phyloP scores from a whole-genome alignment of 2,329 filamentous ascomycete species.

The Macrophomina pseudophaseolina region DNA sequence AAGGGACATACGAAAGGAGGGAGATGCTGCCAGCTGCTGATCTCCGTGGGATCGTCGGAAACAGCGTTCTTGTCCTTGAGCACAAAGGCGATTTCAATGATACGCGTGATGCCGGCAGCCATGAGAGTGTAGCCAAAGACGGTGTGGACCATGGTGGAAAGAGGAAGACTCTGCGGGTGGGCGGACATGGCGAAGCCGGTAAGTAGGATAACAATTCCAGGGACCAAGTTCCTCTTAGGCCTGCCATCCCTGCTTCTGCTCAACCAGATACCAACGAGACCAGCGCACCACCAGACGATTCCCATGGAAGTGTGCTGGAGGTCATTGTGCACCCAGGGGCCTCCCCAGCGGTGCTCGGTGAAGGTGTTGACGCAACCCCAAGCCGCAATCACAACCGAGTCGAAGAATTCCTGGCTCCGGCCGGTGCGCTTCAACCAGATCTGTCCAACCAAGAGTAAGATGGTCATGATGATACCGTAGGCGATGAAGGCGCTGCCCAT shows the following conservation, averaged over 20 bases:
- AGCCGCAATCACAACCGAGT: constrained; percentile 84
- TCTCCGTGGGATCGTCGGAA: constrained; percentile 69
- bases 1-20: constrained; percentile 68
- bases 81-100: constrained; percentile 91
- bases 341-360: constrained; percentile 94
- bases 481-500: constrained; percentile 97
- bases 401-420: constrained; percentile 95
- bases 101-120: constrained; percentile 80
- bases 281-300: constrained; percentile 97
- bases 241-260: constrained; percentile 81
- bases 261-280: constrained; percentile 89
- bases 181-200: constrained; percentile 96
- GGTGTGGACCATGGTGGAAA: constrained; percentile 85
- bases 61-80: constrained; percentile 72
- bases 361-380: constrained; percentile 99
- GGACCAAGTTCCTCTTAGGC: constrained; percentile 91
- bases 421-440: constrained; percentile 81
- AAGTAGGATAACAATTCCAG: constrained; percentile 85
- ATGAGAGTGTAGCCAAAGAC: constrained; percentile 96
- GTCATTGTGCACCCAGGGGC: constrained; percentile 87
- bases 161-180: constrained; percentile 81
- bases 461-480: constrained; percentile 86
- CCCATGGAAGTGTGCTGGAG: constrained; percentile 99
- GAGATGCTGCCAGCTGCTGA: constrained; percentile 75
- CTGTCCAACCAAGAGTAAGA: constrained; percentile 87